Evolutionary conservation across 2,329 filamentous ascomycete genomes (phyloP).

Genomic region (Botrytis cinerea): DNA sequence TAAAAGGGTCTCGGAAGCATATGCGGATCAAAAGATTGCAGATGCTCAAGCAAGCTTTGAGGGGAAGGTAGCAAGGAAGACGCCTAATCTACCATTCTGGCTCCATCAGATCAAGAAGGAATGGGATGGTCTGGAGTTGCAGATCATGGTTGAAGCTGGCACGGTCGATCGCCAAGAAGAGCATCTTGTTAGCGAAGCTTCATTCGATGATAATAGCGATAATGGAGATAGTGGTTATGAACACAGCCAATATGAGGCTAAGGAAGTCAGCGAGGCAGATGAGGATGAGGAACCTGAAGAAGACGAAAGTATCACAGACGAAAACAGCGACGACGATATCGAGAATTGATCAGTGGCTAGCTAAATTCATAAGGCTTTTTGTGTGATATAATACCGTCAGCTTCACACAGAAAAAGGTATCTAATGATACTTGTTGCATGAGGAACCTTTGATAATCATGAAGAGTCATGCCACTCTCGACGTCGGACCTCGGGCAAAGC

Average conservation of each 20-base stretch:
- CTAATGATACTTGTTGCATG: background rate
- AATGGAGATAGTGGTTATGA: accelerated
- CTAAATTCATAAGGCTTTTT: background rate
- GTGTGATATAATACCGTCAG: background rate
- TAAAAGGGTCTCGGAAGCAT: background rate
- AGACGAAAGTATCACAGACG: background rate
- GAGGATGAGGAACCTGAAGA: background rate
- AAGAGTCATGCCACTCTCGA: too few species aligned
- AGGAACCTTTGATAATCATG: accelerated
- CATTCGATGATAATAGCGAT: background rate
- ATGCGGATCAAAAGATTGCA: background rate
- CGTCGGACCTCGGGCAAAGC: accelerated
- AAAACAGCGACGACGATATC: background rate
- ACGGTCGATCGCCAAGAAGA: background rate
- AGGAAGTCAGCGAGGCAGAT: background rate
- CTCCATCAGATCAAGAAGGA: background rate
- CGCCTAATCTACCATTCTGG: background rate
- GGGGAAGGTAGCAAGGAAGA: background rate
- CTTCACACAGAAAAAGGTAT: background rate
- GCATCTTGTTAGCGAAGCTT: background rate
- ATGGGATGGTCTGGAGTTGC: background rate
- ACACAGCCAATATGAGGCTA: background rate
- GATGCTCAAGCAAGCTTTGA: background rate
- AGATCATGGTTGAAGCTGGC: background rate
- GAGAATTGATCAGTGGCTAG: background rate